phyloP scores from a whole-genome alignment of 257 asterid genomes.

The Solanum pimpinellifolium region DNA sequence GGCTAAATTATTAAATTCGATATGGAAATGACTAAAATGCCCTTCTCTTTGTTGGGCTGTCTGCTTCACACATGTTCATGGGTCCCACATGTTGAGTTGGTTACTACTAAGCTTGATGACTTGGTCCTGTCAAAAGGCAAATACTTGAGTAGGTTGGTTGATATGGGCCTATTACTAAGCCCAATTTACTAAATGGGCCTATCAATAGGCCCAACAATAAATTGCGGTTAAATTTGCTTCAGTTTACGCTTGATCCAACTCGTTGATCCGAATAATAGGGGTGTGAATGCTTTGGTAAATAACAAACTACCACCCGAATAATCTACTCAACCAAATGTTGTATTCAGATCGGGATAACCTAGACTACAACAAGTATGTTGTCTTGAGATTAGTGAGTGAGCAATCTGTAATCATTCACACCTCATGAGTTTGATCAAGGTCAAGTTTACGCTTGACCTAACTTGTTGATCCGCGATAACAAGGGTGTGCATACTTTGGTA shows the following conservation, averaged over 20 bases:
- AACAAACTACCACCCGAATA: background rate
- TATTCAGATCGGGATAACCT: too few relatives aligned
- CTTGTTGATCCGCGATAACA: background rate
- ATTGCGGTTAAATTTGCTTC: background rate
- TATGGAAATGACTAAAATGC: background rate
- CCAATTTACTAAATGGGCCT: background rate
- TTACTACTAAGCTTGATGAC: background rate
- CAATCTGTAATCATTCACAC: too few relatives aligned
- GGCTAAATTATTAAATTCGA: background rate
- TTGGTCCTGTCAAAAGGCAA: background rate
- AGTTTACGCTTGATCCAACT: background rate
- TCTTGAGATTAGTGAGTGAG: too few relatives aligned
- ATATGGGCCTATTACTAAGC: background rate
- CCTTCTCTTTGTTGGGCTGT: background rate
- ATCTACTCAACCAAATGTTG: too few relatives aligned
- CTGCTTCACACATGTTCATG: background rate
- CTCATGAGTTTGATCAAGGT: background rate
- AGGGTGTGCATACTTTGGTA: background rate
- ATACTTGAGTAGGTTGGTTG: background rate
- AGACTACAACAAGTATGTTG: too few relatives aligned
- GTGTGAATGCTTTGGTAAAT: background rate
- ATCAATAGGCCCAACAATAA: background rate
- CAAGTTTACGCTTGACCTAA: background rate
- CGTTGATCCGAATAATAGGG: background rate
- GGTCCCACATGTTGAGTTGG: slow-evolving; percentile 26